Base-by-base conservation (phyloP, 2,329 filamentous ascomycete genomes). In the Aspergillaceae sp. region DNA sequence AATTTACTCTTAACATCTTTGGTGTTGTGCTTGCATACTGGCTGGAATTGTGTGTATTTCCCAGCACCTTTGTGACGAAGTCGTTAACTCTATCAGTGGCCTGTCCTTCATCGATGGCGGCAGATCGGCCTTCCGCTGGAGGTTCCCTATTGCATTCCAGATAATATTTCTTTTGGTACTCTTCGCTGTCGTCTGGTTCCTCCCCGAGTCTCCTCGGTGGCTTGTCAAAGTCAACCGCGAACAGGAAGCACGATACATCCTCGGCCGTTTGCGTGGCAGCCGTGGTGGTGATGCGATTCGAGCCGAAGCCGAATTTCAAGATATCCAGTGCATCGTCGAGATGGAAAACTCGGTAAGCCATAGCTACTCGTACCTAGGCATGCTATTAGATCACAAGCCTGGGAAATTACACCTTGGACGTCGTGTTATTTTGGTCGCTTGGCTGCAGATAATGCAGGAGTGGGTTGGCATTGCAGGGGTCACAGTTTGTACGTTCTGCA, bases 1-100 rank as follows among this genome's bases (percentile, higher is more conserved):
- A 87, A 56, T 87, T 87, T 51, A 86, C 82, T 0, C 64, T 86
- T 6, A 87, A 87, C 57, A 86, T 86, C 49, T 80, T 85, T 41
- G 83, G 83, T 56, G 80, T 86, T 0, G 77, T 82, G 19, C 70
- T 82, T 33, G 66, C 76, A 3, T 85, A 85, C 52, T 83, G 79
- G 80, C 59, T 74, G 6, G 71, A 73, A 53, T 81, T 77, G 67
- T 70, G 58, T 2, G 64, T 60, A 8, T 5, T 37, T 48, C 35
- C 26, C 7, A 26, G 19, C 19, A 3, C 36, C 36, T 27, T 27
- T 8, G 6, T 8, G 7, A 9, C 27, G 7, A 28, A 26, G 6
- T 28, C 36, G 26, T 28, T 48, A 41, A 37, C 32, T 34, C n/a
- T 3, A 4, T 42, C 26, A 72, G 70, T 51, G 81, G 79, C 2